Base-by-base conservation (phyloP, 1,139 yeast species). In the Blastobotrys apis region DNA sequence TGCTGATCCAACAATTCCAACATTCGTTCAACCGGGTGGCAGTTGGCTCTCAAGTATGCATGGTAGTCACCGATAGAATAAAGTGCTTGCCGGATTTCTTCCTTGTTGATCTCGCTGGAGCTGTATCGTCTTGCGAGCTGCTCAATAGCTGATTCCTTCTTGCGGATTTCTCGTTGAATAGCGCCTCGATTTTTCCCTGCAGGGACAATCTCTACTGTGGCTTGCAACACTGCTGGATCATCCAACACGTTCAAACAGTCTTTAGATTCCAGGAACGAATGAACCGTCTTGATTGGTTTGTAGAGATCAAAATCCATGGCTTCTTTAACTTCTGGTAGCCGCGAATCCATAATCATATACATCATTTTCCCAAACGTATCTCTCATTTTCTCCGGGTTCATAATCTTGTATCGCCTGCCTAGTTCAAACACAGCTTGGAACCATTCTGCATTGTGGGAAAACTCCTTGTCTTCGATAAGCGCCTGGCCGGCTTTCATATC, bases 321-420 rank as follows among this genome's bases (percentile, higher is more conserved):
- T 15, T 75, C 77, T 50, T 72, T 74, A 47, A 83, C 76, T 53
- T 82, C 86, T 0, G 85, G 83, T 33, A 81, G 64, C 43, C 84
- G 66, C 1, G 90, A 82, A 59, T 82, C 92, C 88, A 83, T 83
- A 37, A 83, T 78, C 83, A 82, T 83, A 61, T 81, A 82, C 67
- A 84, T 80, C 47, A 83, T 66, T 57, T 82, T 81, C 35, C 92
- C 92, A 59, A 78, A 83, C 2, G 80, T 78, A 54, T 79, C 83
- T 47, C 87, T 71, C 84, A 83, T 79, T 54, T 77, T 72, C 53
- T 82, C 87, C 0, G 92, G 92, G 57, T 82, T 82, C 87, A 82
- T 80, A 53, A 83, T 78, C 58, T 82, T 82, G 64, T 82, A 82
- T 41, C 92, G 71, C 53, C 92, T 71, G 21, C 92, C 92, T 49